Base-by-base conservation (phyloP, 768 basidiomycete genomes). In the Lactarius trivialis region DNA sequence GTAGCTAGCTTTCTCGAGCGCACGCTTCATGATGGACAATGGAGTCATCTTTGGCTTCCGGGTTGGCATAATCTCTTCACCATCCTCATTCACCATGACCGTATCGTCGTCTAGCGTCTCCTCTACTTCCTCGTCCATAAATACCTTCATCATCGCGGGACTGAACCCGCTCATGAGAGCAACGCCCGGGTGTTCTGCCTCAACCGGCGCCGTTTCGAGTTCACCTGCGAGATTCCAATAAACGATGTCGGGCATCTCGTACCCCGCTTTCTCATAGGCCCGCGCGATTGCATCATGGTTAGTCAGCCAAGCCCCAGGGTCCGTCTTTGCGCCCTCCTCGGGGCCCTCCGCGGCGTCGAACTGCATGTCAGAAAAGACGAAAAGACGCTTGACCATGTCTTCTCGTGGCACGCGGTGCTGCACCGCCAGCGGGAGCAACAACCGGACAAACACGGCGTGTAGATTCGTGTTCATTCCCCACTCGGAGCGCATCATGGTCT, bases 341-440 rank as follows among this genome's bases (percentile, higher is more conserved):
- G 65, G 55, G 2, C 56, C 33, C 9, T 21, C 56, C n/a, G 57
- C 43, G 8, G 52, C 48, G 68, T 89, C 85, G 65, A 90, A 90
- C 72, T 89, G 88, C 88, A 90, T 89, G 69, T 90, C 87, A 3
- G 82, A 82, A 70, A 91, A 90, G 48, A 90, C 78, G 69, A 91
- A 89, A 0, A 90, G 73, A 5, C 85, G 80, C 74, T 86, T 84
- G 74, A 90, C 80, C 87, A 90, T 89, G 52, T 89, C 81, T 56
- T 85, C 85, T 60, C 77, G 79, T 55, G 76, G 75, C n/a, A 91
- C 73, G 0, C 82, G 75, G 66, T 86, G 73, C 70, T 76, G 67
- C 60, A 81, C 67, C 7, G 87, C 87, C 8, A 84, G 78, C 0
- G 84, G 83, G 19, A 89, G 79, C 14, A 90, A 74, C 36, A 89